Percentiles rank a stretch among this genome's conserved stretches.
Conservation (phyloP, 805 yeast species). For the Sugiyamaella floridensis region DNA sequence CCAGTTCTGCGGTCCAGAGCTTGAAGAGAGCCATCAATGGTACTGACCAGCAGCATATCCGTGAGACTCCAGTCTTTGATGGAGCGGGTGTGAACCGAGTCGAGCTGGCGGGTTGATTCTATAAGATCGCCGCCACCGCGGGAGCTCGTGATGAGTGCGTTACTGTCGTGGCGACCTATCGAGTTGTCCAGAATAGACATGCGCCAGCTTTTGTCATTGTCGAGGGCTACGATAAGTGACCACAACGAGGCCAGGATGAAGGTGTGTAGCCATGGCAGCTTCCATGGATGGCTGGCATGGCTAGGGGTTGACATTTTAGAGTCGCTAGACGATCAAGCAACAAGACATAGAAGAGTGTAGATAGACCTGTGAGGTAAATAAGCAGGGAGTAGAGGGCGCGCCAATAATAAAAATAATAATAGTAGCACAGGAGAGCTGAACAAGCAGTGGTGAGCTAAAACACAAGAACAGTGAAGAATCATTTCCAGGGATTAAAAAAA, state of each 20-base stretch:
- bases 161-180: not conserved
- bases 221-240: not conserved
- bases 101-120: not conserved
- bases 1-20: constrained; percentile 76
- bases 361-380: not conserved
- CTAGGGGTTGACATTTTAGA: not conserved
- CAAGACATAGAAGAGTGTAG: not conserved
- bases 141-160: not conserved
- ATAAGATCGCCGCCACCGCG: not conserved
- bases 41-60: constrained; percentile 61
- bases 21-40: constrained; percentile 81
- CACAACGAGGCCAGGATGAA: not conserved
- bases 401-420: too few relatives aligned
- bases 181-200: not conserved
- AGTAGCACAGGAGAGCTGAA: too few relatives aligned
- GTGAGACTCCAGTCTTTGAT: constrained; percentile 46
- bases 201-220: not conserved
- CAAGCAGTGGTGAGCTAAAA: too few relatives aligned
- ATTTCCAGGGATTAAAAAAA: too few relatives aligned
- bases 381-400: not conserved
- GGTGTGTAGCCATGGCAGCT: not conserved
- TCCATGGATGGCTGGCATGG: not conserved
- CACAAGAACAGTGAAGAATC: too few relatives aligned
- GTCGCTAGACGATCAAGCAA: not conserved
- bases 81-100: constrained; percentile 11